These are phyloP conservation scores for Kurtzmaniella quercitrusa DNA, from an alignment of 1,139 yeast genomes.

Conservation along the genomic window DNA sequence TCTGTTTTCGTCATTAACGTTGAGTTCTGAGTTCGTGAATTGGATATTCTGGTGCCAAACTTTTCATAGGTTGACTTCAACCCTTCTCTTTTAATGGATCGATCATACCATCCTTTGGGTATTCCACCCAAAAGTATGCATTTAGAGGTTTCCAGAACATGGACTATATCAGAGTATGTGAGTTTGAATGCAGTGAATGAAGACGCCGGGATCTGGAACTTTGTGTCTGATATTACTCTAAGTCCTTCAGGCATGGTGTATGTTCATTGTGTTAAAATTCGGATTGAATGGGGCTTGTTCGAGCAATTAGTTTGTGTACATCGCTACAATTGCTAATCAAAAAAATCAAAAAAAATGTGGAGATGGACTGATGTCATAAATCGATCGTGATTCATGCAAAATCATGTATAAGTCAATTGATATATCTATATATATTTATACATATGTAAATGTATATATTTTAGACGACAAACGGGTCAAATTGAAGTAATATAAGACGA, in stretches of 20 bases:
- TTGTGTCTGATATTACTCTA: not conserved
- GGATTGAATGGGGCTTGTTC: not conserved
- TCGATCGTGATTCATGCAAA: too few species aligned
- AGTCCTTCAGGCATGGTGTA: not conserved
- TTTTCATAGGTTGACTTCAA: conserved; percentile 4
- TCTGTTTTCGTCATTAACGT: too few species aligned
- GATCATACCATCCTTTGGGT: conserved; percentile 58
- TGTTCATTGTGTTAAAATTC: not conserved
- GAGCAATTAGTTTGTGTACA: not conserved
- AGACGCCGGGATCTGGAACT: conserved; percentile 14
- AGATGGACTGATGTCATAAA: not conserved
- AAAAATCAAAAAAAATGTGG: not conserved
- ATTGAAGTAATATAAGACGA: too few species aligned
- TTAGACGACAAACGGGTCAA: too few species aligned
- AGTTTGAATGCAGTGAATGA: conserved; percentile 69
- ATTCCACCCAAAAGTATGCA: conserved; percentile 59
- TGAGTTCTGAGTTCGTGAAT: too few species aligned
- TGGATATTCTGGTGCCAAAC: not conserved
- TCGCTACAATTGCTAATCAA: not conserved
- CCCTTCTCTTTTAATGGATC: conserved; percentile 16
- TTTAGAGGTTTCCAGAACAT: conserved; percentile 47
- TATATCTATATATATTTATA: too few species aligned
- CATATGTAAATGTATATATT: too few species aligned
- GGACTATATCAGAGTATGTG: conserved; percentile 47
- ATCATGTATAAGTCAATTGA: too few species aligned